Base-by-base conservation (phyloP, 345 rosid genomes). In the Corymbia maculata region DNA sequence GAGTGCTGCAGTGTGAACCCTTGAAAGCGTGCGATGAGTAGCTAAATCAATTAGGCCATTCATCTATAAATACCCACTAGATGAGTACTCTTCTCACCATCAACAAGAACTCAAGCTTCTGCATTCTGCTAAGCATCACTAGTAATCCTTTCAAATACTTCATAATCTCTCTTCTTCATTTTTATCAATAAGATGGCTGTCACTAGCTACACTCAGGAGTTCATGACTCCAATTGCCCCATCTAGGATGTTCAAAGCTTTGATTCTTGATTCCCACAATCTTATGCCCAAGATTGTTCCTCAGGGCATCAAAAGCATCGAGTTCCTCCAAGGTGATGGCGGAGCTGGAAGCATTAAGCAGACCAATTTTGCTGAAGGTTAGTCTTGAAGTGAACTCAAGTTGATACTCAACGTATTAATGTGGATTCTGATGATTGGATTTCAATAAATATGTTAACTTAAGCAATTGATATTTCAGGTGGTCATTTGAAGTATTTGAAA, bases 281-380 rank as follows among this genome's bases (percentile, higher is more conserved):
- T 75, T 50, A 51, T 87, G 52, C 93, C 91, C 22, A 90, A 86
- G 87, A 45, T 90, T 32, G 9, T 90, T 85, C 93, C 94, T 57
- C 90, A 90, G 2, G 89, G 87, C 16, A 8, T 93, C 59, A 86
- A 90, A 59, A 88, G 85, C 52, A 36, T 89, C 4, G 89, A 91
- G 82, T 82, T 79, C 50, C 30, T 92, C 47, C 84, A 91, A 87
- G 95, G 95, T 4, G 86, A 89, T 89, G 94, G 94, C 24, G 94
- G 93, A 19, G 90, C 88, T 24, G 93, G 93, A 68, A 92, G 87
- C 87, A 89, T 91, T 88, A 93, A 87, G 86, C 59, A 89, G n/a
- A 32, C 88, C 24, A 92, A 57, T 85, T 88, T 85, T 44, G 44
- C 55, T 8, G 86, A 51, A 16, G 86, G 32, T 82, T 45, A 82